Percentiles rank a stretch among this genome's conserved stretches.
Conservation (phyloP, 495 filamentous ascomycete species). For the Aspergillus nidulans region DNA sequence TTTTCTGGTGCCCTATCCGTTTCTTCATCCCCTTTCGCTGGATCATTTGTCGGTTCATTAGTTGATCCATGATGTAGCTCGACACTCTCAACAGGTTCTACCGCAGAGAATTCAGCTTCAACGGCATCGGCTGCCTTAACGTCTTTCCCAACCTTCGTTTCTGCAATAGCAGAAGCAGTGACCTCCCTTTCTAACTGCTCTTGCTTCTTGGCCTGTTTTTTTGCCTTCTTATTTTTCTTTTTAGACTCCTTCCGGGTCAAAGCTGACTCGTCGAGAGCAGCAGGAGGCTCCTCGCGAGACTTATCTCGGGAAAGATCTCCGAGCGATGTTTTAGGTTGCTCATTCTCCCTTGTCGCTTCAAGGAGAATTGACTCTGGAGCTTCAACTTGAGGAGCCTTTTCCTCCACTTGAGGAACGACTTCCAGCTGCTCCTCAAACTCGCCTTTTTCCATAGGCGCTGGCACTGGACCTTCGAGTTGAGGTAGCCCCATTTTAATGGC, state of each 20-base stretch:
- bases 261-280: conserved; percentile 11
- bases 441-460: background rate
- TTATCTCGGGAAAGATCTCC: background rate
- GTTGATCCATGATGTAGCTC: background rate
- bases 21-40: background rate
- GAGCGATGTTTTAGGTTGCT: conserved; percentile 9
- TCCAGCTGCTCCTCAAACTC: background rate
- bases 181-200: conserved; percentile 14
- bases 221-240: conserved; percentile 30
- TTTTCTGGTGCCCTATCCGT: background rate
- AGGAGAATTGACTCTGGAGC: background rate
- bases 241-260: conserved; percentile 22
- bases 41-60: background rate
- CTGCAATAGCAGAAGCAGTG: background rate
- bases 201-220: conserved; percentile 15
- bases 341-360: background rate
- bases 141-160: background rate
- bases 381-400: background rate
- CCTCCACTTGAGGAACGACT: background rate
- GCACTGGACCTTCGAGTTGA: background rate
- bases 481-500: no score
- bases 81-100: background rate
- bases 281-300: conserved; percentile 3
- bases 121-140: background rate
- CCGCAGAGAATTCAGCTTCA: background rate